Evolutionary conservation across 2,329 filamentous ascomycete species (phyloP).

Genomic region (Gaeumannomyces sp.): DNA sequence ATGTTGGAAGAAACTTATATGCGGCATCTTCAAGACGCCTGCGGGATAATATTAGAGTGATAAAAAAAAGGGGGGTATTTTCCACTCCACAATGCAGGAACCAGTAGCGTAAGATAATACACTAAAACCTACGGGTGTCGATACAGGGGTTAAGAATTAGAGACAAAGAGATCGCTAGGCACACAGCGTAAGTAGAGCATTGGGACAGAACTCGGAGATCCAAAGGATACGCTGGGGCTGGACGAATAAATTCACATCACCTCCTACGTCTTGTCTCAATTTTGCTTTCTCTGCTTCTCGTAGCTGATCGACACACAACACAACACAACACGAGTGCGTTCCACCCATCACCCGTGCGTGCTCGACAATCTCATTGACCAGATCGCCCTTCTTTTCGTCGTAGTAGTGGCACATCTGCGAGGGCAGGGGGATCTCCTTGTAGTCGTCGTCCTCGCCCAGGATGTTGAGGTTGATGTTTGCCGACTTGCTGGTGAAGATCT

Average conservation of each 20-base stretch:
- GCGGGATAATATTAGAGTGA: no score
- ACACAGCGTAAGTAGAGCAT: no score
- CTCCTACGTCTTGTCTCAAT: neutral
- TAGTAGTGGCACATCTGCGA: slow-evolving; percentile 80
- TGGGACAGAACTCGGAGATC: neutral
- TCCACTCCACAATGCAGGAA: no score
- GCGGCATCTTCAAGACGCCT: no score
- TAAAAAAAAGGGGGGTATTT: no score
- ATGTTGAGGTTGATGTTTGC: slow-evolving; percentile 83
- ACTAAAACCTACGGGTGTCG: neutral
- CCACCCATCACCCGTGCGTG: slow-evolving; percentile 59
- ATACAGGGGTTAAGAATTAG: neutral
- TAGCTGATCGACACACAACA: neutral
- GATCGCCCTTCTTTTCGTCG: slow-evolving; percentile 61
- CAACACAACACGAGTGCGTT: neutral
- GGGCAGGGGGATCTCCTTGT: slow-evolving; percentile 78
- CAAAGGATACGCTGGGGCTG: neutral
- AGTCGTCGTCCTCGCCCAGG: slow-evolving; percentile 70
- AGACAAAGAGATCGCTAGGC: neutral
- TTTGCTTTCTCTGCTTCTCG: slow-evolving; percentile 1
- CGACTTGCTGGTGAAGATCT: slow-evolving; percentile 87
- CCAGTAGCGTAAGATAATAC: no score
- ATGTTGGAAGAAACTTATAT: no score
- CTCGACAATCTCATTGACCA: slow-evolving; percentile 92
- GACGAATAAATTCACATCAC: neutral